A percentile compares a stretch with the other conserved stretches of the same genome.
Conservation (phyloP, 1,284 basidiomycete species). For the Fomitopsis betulina region DNA sequence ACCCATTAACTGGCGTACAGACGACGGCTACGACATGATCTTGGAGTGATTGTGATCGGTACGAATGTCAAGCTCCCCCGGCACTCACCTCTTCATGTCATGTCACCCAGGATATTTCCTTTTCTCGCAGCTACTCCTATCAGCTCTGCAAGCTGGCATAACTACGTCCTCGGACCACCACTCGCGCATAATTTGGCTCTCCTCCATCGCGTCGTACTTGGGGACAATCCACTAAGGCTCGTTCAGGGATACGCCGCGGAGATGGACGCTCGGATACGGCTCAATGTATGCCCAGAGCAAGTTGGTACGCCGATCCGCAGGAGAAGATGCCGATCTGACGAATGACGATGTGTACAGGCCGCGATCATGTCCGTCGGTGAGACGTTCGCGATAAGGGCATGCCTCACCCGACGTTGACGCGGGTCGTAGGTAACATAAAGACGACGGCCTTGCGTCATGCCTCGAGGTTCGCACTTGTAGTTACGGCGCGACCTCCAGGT, state of each 20-base stretch:
- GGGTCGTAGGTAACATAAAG: slow-evolving; percentile 3
- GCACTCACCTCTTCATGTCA: neutral
- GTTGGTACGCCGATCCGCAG: slow-evolving; percentile 23
- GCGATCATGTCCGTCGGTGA: slow-evolving; percentile 41
- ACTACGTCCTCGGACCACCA: slow-evolving; percentile 20
- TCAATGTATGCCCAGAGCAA: slow-evolving; percentile 24
- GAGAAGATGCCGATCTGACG: neutral
- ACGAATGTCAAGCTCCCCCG: neutral
- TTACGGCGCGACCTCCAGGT: neutral
- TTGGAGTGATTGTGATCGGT: slow-evolving; percentile 56
- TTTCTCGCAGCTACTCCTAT: slow-evolving; percentile 23
- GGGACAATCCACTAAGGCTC: slow-evolving; percentile 17
- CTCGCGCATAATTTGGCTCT: slow-evolving; percentile 22
- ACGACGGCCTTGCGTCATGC: slow-evolving; percentile 7
- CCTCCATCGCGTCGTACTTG: slow-evolving; percentile 21
- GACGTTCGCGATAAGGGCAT: neutral
- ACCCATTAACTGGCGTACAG: slow-evolving; percentile 39
- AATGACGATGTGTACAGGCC: slow-evolving; percentile 27
- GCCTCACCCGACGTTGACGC: no score
- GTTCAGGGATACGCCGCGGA: slow-evolving; percentile 12
- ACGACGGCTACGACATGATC: slow-evolving; percentile 55
- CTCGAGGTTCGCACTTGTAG: slow-evolving; percentile 4
- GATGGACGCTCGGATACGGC: slow-evolving; percentile 10
- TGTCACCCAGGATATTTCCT: slow-evolving; percentile 20
- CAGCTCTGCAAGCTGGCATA: slow-evolving; percentile 20